Base-by-base conservation (phyloP, 345 rosid species). In the Camelina sativa region DNA sequence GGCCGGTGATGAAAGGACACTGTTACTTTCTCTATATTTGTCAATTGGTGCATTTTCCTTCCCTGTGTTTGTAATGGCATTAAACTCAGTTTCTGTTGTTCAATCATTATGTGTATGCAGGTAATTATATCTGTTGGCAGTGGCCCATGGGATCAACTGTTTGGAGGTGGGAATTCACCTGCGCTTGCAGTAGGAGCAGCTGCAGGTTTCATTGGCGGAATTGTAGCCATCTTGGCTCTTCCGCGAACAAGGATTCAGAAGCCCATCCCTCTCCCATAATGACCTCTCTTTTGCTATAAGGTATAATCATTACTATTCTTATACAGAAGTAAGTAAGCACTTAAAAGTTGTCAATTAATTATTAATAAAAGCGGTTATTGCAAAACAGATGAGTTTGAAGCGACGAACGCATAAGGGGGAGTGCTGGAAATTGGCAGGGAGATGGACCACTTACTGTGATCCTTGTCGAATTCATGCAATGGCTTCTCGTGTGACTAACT, bases 61-160 rank as follows among this genome's bases (percentile, higher is more conserved):
- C 34, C 28, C 23, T 51, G 5, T 7, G 10, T 28, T 56, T 3
- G 44, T 50, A 38, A 17, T 25, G 53, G 48, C 78, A 52, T 32
- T 65, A 38, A 68, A 48, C 37, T 62, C 54, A 19, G 7, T 40
- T 47, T 40, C 1, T 48, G 16, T 52, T 52, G 44, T 68, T 55
- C 19, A 28, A 51, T 40, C 28, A 51, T 9, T 60, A 53, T 69
- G 62, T 58, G 50, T 54, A 13, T 34, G 69, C 80, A 88, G 94
- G 86, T 87, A 50, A 77, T 91, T 65, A 91, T 91, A 64, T 89
- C 98, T 44, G 60, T 88, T 69, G 97, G 93, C 60, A 83, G 87
- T 87, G 98, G 88, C 13, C 90, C 91, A 40, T 91, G 89, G 88
- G 90, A 89, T 84, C 88, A 90, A 82, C 84, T 89, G 56, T 85